Conservation (phyloP, 2,329 filamentous ascomycete species). For the Penicillium sp. region DNA sequence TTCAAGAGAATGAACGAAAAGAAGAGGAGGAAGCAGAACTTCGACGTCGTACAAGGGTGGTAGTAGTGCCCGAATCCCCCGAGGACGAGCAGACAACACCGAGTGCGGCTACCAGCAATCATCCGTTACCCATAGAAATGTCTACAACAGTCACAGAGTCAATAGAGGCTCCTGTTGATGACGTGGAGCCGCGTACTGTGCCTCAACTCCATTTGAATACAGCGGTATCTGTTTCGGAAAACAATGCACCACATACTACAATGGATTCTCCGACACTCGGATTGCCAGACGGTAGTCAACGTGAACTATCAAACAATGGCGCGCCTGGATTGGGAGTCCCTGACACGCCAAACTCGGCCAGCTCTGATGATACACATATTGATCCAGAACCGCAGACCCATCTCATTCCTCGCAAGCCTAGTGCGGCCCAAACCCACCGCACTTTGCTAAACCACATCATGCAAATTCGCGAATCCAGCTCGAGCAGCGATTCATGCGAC, state of each 20-base stretch:
- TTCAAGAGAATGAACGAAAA: slow-evolving; percentile 65
- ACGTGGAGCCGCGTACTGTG: slow-evolving; percentile 8
- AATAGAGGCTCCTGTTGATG: slow-evolving; percentile 8
- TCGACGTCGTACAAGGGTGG: slow-evolving; percentile 39
- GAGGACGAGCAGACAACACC: slow-evolving; percentile 23
- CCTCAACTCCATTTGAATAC: slow-evolving; percentile 33
- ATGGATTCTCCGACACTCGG: slow-evolving; percentile 49
- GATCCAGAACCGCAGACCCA: slow-evolving; percentile 71
- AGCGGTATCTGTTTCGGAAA: slow-evolving; percentile 11
- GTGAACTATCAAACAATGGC: not conserved
- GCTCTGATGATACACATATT: slow-evolving; percentile 65
- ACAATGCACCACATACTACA: slow-evolving; percentile 22
- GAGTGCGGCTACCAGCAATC: slow-evolving; percentile 1
- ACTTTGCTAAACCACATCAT: slow-evolving; percentile 51
- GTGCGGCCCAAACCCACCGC: slow-evolving; percentile 34
- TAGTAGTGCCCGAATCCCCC: slow-evolving; percentile 44
- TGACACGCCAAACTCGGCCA: slow-evolving; percentile 39
- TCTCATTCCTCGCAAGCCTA: slow-evolving; percentile 37
- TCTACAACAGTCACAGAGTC: slow-evolving; percentile 25
- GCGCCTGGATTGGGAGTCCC: not conserved
- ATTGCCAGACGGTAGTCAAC: slow-evolving; percentile 15
- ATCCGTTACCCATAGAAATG: slow-evolving; percentile 19
- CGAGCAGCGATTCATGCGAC: slow-evolving; percentile 42
- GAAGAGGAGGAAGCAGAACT: slow-evolving; percentile 58
- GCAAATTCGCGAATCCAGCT: slow-evolving; percentile 49